Percentiles rank a stretch among this genome's conserved stretches.
Evolutionary conservation across 2,329 filamentous ascomycete species (phyloP).

Genomic region (Neodidymelliopsis sp.): DNA sequence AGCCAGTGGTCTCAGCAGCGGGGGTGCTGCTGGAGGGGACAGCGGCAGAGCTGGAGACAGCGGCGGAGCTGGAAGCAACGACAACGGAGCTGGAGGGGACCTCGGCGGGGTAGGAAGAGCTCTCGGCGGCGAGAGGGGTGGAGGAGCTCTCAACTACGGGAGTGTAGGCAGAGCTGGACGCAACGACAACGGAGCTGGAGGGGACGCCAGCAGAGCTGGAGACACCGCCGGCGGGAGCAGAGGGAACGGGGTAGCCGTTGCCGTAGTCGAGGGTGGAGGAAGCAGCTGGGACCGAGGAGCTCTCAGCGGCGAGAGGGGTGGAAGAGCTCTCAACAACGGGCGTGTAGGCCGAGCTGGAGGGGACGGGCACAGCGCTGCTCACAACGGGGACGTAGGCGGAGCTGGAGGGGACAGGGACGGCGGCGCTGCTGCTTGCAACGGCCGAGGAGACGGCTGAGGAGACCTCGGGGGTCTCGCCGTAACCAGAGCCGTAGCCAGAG

Average conservation of each 20-base stretch:
- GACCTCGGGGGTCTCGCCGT: constrained; percentile 18
- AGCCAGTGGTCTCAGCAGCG: constrained; percentile 6
- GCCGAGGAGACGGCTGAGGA: constrained; percentile 14
- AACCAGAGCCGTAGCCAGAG: constrained; percentile 14
- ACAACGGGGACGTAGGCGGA: constrained; percentile 5
- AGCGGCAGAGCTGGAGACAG: not conserved
- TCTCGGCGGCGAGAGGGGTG: constrained; percentile 12
- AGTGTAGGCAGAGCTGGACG: too few relatives aligned
- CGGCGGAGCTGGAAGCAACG: constrained; percentile 5
- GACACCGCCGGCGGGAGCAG: not conserved
- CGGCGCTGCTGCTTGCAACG: constrained; percentile 4
- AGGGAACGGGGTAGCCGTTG: constrained; percentile 2
- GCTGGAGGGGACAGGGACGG: constrained; percentile 4
- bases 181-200: not conserved
- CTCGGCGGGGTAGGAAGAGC: constrained; percentile 2
- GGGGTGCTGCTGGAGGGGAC: constrained; percentile 15
- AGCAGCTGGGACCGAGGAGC: constrained; percentile 7
- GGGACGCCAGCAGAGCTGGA: not conserved
- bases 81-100: constrained; percentile 10
- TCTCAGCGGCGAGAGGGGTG: constrained; percentile 10
- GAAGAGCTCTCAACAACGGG: not conserved
- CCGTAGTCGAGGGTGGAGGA: not conserved
- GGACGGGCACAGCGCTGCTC: not conserved
- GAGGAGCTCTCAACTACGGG: constrained; percentile 10
- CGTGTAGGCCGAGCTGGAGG: constrained; percentile 5